These are phyloP conservation scores for Triangularia setosa DNA, from an alignment of 2,329 filamentous ascomycete species.

Conservation along the genomic window DNA sequence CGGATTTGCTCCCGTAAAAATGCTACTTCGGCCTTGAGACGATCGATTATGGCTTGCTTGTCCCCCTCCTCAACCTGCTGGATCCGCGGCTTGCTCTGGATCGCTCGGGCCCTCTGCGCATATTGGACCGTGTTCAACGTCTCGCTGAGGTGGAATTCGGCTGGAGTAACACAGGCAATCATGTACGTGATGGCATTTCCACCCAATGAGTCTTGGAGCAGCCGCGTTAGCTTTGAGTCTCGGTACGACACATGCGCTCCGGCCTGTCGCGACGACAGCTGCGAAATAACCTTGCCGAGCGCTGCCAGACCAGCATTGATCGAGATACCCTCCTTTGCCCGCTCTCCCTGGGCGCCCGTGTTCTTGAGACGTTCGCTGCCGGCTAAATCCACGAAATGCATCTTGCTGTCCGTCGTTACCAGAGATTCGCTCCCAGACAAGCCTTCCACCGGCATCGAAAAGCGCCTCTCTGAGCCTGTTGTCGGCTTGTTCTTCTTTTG, in stretches of 20 bases:
- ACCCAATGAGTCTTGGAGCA: constrained; percentile 93
- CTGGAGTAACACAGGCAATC: constrained; percentile 96
- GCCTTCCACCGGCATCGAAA: constrained; percentile 80
- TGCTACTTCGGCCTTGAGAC: constrained; percentile 86
- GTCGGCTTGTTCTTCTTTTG: constrained; percentile 61
- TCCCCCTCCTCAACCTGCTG: constrained; percentile 91
- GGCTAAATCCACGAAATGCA: constrained; percentile 96
- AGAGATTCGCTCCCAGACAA: constrained; percentile 65
- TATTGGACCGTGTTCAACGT: constrained; percentile 97
- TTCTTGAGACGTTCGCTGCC: constrained; percentile 97
- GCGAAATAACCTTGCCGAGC: constrained; percentile 95
- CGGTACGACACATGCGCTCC: constrained; percentile 95
- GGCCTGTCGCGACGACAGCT: constrained; percentile 83
- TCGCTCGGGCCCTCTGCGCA: constrained; percentile 89
- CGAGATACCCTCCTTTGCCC: constrained; percentile 93
- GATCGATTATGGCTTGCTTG: constrained; percentile 89
- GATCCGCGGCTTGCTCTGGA: constrained; percentile 95
- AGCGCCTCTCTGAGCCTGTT: constrained; percentile 70
- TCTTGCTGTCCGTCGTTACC: constrained; percentile 92
- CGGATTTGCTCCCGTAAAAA: constrained; percentile 93
- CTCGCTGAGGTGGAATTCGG: constrained; percentile 95
- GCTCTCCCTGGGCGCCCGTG: constrained; percentile 89
- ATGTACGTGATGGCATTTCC: constrained; percentile 99
- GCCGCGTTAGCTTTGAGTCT: constrained; percentile 91
- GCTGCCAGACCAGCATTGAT: constrained; percentile 96